Evolutionary conservation across 2,329 filamentous ascomycete genomes (phyloP), one percentile per base, ranked within the genome.

Genomic region (Sporothrix mexicana): DNA sequence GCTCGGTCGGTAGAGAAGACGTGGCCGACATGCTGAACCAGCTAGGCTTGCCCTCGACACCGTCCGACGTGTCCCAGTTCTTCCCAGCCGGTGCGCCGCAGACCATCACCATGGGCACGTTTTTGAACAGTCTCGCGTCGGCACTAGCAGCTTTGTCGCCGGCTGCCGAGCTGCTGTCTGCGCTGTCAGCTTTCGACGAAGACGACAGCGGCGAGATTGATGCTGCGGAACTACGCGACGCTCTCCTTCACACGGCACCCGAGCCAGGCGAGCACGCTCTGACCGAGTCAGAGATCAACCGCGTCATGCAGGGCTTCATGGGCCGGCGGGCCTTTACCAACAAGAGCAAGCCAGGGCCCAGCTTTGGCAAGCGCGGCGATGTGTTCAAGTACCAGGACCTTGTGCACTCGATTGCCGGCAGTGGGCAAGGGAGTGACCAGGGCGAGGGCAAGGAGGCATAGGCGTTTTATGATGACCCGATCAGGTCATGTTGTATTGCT

Each of bases 381-480:
- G 94, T 98, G 0, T 98, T 99, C 82, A 89, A 91, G 78, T 99
- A 98, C 80, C 90, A 93, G 75, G 96, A 99, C 73, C 98, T 98
- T 83, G 93, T 98, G 75, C 88, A 86, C 75, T 91, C 88, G 36
- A 84, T 93, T 77, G 90, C 90, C 2, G 85, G 87, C 10, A 87
- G 80, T 70, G 82, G 80, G 41, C 72, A 73, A 49, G 61, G 59
- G 30, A 67, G 66, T 23, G 74, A 72, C 1, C 66, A 62, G 12
- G 70, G 70, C 4, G 70, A 72, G 7, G 69, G 57, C 7, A 70
- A 77, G 23, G 70, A 71, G 73, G 78, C 82, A 45, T 70, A 13
- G 57, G 5, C 5, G 5, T 30, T 12, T n/a, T 17, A 10, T 13
- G 23, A 20, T 4, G 12, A 6, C 20, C 30, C 30, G 7, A 36